Evolutionary conservation across 345 rosid species (phyloP), one percentile per base, ranked within the genome.

Genomic region (Citrus unshiu): DNA sequence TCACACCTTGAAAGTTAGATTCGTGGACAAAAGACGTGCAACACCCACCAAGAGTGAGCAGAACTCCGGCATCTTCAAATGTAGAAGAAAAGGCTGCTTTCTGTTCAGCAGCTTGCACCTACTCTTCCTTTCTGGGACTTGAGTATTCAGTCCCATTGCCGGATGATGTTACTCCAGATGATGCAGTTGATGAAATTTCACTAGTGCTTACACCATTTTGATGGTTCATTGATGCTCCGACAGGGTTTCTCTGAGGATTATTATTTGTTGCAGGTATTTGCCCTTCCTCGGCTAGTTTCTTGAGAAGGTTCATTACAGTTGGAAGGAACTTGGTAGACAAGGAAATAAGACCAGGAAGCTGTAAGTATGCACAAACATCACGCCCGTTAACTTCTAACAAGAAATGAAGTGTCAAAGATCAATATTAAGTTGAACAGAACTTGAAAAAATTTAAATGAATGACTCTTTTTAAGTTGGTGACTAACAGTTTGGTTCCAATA

Each of bases 261-360:
- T 77, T 79, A 25, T 73, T 73, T n/a, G 89, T 30, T 10, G 86
- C 84, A 22, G 95, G 87, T 18, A 78, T 74, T 79, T 92, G 84
- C 40, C 98, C 99, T 80, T 90, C 92, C 80, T 88, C 91, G 0
- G 95, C 97, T 73, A 97, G 91, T 80, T 88, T 94, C 80, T 78
- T 93, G 18, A 97, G 84, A 84, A 97, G 93, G 87, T 94, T 97
- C 98, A 93, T 91, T 24, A 97, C 78, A 13, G 98, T 96, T 24
- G 98, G 99, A 79, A 96, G 80, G 77, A 96, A 86, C 84, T 93
- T 97, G 58, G 94, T 76, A 2, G 95, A 92, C 82, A 96, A 80
- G n/a, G 98, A 88, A 76, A 96, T 79, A 71, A 94, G 85, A 80
- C 98, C 98, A 3, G 98, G 93, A 76, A 96, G 90, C 99, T 96